Conservation (phyloP, 1,284 basidiomycete genomes). For the Rhodotorula mucilaginosa region DNA sequence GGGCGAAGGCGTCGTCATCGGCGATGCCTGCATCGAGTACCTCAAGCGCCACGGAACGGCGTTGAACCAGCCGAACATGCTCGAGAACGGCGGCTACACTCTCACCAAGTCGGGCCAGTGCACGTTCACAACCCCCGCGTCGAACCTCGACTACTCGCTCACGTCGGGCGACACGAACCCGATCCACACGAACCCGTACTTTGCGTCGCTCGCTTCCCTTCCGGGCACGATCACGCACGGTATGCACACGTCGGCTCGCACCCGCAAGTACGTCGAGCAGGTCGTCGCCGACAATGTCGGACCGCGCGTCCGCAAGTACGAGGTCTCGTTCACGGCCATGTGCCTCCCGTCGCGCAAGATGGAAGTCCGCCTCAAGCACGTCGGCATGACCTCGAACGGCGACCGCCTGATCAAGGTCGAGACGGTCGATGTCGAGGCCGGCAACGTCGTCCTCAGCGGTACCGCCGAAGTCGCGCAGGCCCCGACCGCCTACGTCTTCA, state of each 20-base stretch:
- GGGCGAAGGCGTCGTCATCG: slow-evolving; percentile 68
- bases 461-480: slow-evolving; percentile 90
- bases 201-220: slow-evolving; percentile 87
- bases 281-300: slow-evolving; percentile 90
- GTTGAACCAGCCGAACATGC: slow-evolving; percentile 71
- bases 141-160: slow-evolving; percentile 91
- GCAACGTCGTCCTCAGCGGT: slow-evolving; percentile 88
- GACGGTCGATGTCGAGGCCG: slow-evolving; percentile 71
- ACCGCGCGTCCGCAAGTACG: slow-evolving; percentile 83
- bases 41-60: slow-evolving; percentile 82
- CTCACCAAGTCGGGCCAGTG: slow-evolving; percentile 56
- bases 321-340: slow-evolving; percentile 94
- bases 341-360: slow-evolving; percentile 90
- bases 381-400: slow-evolving; percentile 80
- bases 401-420: slow-evolving; percentile 89
- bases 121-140: slow-evolving; percentile 59
- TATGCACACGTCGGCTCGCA: slow-evolving; percentile 94
- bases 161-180: slow-evolving; percentile 92
- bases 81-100: slow-evolving; percentile 81
- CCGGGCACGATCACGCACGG: slow-evolving; percentile 98
- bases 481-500: slow-evolving; percentile 93
- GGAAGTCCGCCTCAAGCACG: slow-evolving; percentile 81
- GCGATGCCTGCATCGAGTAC: slow-evolving; percentile 92
- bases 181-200: slow-evolving; percentile 96
- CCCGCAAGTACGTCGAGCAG: slow-evolving; percentile 87